phyloP scores from a whole-genome alignment of 2,329 filamentous ascomycete genomes.

The Penicillium sp. region DNA sequence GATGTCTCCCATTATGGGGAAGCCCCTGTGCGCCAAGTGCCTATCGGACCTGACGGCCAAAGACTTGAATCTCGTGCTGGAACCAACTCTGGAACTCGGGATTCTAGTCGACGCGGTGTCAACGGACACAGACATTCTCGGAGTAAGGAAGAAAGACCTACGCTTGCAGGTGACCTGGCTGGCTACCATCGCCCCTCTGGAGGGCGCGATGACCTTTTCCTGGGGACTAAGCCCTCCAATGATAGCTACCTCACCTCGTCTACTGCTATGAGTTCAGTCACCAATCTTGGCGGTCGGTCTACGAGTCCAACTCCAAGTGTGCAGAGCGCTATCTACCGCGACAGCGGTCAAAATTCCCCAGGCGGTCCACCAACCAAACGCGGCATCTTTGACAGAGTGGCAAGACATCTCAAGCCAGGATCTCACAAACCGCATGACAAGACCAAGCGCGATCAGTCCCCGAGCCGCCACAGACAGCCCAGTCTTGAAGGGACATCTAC shows the following conservation, averaged over 20 bases:
- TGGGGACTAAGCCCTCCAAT: conserved; percentile 53
- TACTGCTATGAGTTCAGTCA: conserved; percentile 53
- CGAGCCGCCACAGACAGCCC: conserved; percentile 34
- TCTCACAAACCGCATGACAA: conserved; percentile 29
- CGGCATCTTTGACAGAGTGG: conserved; percentile 55
- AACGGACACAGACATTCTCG: conserved; percentile 48
- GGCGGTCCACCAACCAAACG: conserved; percentile 41
- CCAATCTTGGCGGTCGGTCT: conserved; percentile 60
- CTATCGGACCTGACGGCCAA: conserved; percentile 68
- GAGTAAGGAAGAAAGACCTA: conserved; percentile 60
- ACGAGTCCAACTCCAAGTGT: conserved; percentile 80
- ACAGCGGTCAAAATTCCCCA: conserved; percentile 43
- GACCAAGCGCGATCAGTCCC: conserved; percentile 35
- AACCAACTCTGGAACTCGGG: conserved; percentile 43
- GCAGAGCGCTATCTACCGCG: conserved; percentile 59
- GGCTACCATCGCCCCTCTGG: conserved; percentile 67
- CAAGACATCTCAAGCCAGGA: conserved; percentile 46
- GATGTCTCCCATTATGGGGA: conserved; percentile 77
- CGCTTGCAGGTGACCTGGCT: conserved; percentile 35
- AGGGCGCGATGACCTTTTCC: conserved; percentile 71
- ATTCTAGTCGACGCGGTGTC: conserved; percentile 55
- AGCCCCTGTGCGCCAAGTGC: conserved; percentile 70
- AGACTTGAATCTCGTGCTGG: conserved; percentile 59
- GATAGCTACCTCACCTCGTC: conserved; percentile 46
- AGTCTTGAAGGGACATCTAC: conserved; percentile 34